phyloP scores from a whole-genome alignment of 108 stramenopile genomes.

The Cylindrotheca closterium region DNA sequence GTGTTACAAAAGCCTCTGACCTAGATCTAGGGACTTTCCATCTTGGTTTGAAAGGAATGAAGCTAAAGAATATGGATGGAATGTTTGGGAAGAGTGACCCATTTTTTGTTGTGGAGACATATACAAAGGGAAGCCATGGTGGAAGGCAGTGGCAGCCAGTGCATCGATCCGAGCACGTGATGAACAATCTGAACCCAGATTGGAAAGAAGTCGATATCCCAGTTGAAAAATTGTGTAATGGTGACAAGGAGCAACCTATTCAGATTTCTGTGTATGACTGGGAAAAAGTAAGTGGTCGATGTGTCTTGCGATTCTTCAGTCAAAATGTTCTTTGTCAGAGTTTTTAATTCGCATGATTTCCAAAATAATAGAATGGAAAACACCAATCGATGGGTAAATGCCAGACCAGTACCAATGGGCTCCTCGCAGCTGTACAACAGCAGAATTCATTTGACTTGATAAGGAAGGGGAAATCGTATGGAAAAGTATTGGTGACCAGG shows the following conservation, averaged over 20 bases:
- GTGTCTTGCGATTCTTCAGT: too few relatives aligned
- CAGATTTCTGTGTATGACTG: slow-evolving; percentile 62
- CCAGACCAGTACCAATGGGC: slow-evolving; percentile 60
- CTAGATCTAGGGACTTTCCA: slow-evolving; percentile 11
- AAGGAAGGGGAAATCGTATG: slow-evolving; percentile 13
- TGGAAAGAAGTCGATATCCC: slow-evolving; percentile 54
- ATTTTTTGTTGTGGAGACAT: slow-evolving; percentile 58
- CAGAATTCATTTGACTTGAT: slow-evolving; percentile 8
- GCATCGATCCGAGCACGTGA: slow-evolving; percentile 47
- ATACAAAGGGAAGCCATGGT: slow-evolving; percentile 39
- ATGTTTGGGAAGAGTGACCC: slow-evolving; percentile 75
- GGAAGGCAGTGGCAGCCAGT: slow-evolving; percentile 60
- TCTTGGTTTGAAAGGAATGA: slow-evolving; percentile 41
- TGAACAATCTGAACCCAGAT: slow-evolving; percentile 64
- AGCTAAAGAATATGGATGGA: slow-evolving; percentile 83
- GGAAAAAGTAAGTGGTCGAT: slow-evolving; percentile 47
- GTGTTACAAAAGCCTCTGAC: slow-evolving; percentile 33
- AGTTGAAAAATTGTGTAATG: slow-evolving; percentile 55
- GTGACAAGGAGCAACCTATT: slow-evolving; percentile 48
- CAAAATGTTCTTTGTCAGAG: too few relatives aligned
- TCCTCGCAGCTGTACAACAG: slow-evolving; percentile 10
- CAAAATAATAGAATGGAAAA: slow-evolving; percentile 70
- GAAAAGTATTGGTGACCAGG: slow-evolving; percentile 12
- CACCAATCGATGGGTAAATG: slow-evolving; percentile 66
- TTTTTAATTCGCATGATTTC: too few relatives aligned